phyloP scores from a whole-genome alignment of 306 rosid genomes.

The Clitoria ternatea region DNA sequence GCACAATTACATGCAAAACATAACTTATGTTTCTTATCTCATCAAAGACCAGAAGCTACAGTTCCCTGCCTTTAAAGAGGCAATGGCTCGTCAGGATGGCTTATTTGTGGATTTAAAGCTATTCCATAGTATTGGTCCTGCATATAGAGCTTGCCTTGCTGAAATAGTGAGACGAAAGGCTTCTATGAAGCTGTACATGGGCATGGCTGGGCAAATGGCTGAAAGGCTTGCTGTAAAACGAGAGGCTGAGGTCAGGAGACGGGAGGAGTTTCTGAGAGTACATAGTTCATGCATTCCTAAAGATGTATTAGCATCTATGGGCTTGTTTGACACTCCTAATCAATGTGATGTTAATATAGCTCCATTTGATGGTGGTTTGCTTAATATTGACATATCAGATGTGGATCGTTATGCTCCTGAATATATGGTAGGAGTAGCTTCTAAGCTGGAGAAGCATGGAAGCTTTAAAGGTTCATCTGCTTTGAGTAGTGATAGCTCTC shows the following conservation, averaged over 20 bases:
- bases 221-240: conserved; percentile 89
- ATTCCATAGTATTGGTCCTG: conserved; percentile 79
- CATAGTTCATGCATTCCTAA: conserved; percentile 68
- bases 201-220: conserved; percentile 99
- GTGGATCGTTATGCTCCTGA: conserved; percentile 87
- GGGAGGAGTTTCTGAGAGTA: conserved; percentile 75
- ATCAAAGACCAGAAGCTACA: conserved; percentile 91
- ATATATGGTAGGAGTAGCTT: conserved; percentile 57
- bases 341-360: conserved; percentile 94
- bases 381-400: conserved; percentile 84
- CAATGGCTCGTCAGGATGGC: conserved; percentile 86
- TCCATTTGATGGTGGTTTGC: conserved; percentile 78
- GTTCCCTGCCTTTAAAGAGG: conserved; percentile 96
- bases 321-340: conserved; percentile 74
- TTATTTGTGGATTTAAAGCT: conserved; percentile 71
- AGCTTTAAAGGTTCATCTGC: conserved; percentile 50
- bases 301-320: conserved; percentile 83
- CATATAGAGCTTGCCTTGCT: conserved; percentile 95
- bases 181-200: conserved; percentile 92
- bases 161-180: conserved; percentile 97
- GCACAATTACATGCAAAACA: conserved; percentile 77
- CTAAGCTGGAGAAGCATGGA: conserved; percentile 61
- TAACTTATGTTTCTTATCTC: conserved; percentile 64
- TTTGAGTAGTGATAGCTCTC: conserved; percentile 49
- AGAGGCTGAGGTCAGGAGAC: conserved; percentile 67